These are phyloP conservation scores for Raphanus sativus DNA, from an alignment of 345 rosid genomes.

Conservation along the genomic window DNA sequence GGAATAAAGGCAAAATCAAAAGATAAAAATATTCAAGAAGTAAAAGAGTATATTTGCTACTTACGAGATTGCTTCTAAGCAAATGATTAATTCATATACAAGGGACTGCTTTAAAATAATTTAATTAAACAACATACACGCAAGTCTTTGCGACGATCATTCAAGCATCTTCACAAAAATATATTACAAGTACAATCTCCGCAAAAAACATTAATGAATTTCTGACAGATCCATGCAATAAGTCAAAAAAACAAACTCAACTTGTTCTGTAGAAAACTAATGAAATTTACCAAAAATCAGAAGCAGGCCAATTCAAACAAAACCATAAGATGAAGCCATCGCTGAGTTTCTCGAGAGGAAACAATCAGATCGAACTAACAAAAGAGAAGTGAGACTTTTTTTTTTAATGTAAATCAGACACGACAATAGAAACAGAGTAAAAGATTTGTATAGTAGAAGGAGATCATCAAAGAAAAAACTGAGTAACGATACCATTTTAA, in stretches of 20 bases:
- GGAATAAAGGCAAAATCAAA: neutral
- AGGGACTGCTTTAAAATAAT: conserved; percentile 10
- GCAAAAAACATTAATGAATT: neutral
- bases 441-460: neutral
- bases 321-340: neutral
- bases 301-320: conserved; percentile 1
- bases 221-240: conserved; percentile 5
- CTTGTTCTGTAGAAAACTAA: too few species aligned
- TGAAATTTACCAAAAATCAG: neutral
- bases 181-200: neutral
- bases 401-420: conserved; percentile 1
- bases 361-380: conserved; percentile 7
- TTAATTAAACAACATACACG: conserved; percentile 9
- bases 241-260: too few species aligned
- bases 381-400: neutral
- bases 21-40: neutral
- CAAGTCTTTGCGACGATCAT: conserved; percentile 9
- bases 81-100: conserved; percentile 22
- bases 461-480: conserved; percentile 5
- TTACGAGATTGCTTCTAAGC: conserved; percentile 35
- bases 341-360: neutral
- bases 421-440: conserved; percentile 6
- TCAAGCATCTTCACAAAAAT: neutral
- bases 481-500: conserved; percentile 29
- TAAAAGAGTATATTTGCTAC: neutral